Base-by-base conservation (phyloP, 1,139 yeast genomes). In the Debaryomycetaceae sp. region DNA sequence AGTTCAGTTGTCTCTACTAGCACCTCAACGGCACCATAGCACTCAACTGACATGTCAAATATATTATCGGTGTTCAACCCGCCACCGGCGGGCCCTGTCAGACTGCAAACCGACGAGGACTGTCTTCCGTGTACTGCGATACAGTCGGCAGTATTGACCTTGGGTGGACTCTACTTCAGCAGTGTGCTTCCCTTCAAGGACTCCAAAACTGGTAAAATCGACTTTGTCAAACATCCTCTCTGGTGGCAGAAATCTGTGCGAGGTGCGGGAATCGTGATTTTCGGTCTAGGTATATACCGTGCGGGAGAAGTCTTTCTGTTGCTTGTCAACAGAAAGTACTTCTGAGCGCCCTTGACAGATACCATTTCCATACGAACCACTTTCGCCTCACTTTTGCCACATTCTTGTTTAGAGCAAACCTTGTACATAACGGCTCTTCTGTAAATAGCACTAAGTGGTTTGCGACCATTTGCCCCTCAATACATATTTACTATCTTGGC, bases 111-210 rank as follows among this genome's bases (percentile, higher is more conserved):
- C 0, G 50, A 48, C 8, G 55, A 51, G n/a, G 59, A 56, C 3
- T 72, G 78, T 45, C 37, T 67, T 16, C 68, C 70, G 6, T 72
- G 78, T 46, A 70, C 73, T 1, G 57, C 65, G 3, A 58, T 70
- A 8, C 78, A 71, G 49, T 61, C 70, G 40, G 41, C 58, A 8
- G 57, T 63, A 29, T 61, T 66, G 5, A 35, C 68, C 9, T 66
- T 52, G 0, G 67, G 72, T 15, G 78, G 77, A 0, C 45, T 55
- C 0, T 71, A 67, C 42, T 50, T 72, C 35, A 56, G 54, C 38
- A 53, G 62, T 17, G 53, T 55, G 30, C 43, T 51, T 35, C 62
- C 67, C 15, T 70, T 71, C 50, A 56, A 54, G 38, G 72, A 65
- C 44, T 40, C 48, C 16, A 49, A 52, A 15, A 52, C 56, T 6